Conservation (phyloP, 768 basidiomycete species). For the Suillus discolor region DNA sequence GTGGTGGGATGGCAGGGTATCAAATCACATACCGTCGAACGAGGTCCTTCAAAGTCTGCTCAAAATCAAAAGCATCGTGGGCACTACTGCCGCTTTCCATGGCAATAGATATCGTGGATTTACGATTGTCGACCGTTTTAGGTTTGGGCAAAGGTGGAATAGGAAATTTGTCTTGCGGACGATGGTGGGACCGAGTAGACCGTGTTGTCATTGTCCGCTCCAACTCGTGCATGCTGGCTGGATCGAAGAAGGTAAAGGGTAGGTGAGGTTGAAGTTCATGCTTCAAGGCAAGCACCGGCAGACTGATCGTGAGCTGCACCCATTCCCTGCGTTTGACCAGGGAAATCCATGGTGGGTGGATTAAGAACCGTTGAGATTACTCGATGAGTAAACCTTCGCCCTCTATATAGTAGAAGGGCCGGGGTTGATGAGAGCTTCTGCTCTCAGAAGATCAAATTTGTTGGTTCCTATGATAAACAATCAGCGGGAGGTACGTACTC, state of each 20-base stretch:
- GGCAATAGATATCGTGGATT: not conserved
- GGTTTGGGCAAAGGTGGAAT: not conserved
- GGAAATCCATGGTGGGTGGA: not conserved
- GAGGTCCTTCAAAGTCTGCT: conserved; percentile 26
- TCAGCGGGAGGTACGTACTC: not conserved
- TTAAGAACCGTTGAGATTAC: not conserved
- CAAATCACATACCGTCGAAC: conserved; percentile 24
- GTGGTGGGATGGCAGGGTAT: not conserved
- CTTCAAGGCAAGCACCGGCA: not conserved
- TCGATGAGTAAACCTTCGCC: not conserved
- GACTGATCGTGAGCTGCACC: not conserved
- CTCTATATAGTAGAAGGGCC: not conserved
- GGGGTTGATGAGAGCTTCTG: not conserved
- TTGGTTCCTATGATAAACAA: not conserved
- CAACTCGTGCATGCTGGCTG: conserved; percentile 3
- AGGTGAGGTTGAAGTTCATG: not conserved
- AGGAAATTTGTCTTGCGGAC: not conserved
- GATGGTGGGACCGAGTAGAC: conserved; percentile 1
- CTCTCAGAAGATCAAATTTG: not conserved
- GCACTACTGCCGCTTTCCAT: conserved; percentile 27
- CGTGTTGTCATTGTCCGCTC: conserved; percentile 1
- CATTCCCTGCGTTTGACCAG: not conserved
- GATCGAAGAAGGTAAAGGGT: conserved; percentile 5
- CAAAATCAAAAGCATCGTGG: conserved; percentile 37
- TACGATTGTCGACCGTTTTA: not conserved